Evolutionary conservation across 78 protist species (phyloP).

Genomic region (Dictyostelium capitatum): DNA sequence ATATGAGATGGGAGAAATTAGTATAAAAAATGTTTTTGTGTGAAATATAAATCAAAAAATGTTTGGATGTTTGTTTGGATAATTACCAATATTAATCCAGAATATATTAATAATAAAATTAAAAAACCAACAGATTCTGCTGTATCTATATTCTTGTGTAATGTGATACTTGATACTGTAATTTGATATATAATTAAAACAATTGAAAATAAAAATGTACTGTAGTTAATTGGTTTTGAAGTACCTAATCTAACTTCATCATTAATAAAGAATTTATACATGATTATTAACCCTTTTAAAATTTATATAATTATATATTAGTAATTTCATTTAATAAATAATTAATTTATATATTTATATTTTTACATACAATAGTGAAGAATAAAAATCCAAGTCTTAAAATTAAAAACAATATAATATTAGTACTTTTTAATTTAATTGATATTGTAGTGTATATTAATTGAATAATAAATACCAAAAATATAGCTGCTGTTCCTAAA

Average conservation of each 20-base stretch:
- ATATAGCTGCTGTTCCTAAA: neutral
- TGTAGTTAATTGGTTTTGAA: neutral
- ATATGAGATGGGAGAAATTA: no score
- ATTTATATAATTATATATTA: no score
- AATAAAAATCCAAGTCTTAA: conserved; percentile 16
- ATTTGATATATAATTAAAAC: neutral
- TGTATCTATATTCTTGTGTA: neutral
- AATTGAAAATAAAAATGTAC: neutral
- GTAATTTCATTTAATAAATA: no score
- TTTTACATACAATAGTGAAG: neutral
- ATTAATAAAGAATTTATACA: conserved; percentile 17
- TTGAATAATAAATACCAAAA: no score
- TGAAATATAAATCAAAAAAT: neutral
- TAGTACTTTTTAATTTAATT: no score
- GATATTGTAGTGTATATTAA: no score
- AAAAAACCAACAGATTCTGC: conserved; percentile 21
- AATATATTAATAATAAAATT: neutral
- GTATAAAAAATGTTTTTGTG: no score
- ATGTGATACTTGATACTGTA: neutral
- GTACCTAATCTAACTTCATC: conserved; percentile 7
- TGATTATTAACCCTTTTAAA: neutral
- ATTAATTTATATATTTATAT: no score
- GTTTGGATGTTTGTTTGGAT: neutral
- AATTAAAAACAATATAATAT: no score
- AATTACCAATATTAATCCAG: neutral